Evolutionary conservation across 192 early-diverging fungal species (phyloP).

Genomic region (Pilaira anomala): DNA sequence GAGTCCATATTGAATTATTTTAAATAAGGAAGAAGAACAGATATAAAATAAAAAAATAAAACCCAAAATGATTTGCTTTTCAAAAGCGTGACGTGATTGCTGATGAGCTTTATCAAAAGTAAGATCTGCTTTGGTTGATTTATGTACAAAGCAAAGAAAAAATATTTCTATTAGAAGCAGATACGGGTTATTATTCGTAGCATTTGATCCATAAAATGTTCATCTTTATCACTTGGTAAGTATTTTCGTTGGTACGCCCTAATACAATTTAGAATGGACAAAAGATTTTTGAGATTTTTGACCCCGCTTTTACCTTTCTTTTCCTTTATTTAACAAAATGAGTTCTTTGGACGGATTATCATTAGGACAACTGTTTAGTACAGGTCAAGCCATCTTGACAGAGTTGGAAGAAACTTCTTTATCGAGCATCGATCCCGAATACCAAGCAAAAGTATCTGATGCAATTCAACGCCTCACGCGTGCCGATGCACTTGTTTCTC

Average conservation of each 20-base stretch:
- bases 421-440: constrained; percentile 40
- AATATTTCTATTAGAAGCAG: too few relatives aligned
- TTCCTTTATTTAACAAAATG: background rate
- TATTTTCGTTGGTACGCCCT: too few relatives aligned
- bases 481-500: constrained; percentile 47
- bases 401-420: constrained; percentile 44
- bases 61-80: background rate
- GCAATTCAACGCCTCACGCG: constrained; percentile 45
- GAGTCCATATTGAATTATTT: constrained; percentile 30
- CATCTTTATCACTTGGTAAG: too few relatives aligned
- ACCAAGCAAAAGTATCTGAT: constrained; percentile 48
- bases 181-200: too few relatives aligned
- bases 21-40: background rate
- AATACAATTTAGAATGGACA: too few relatives aligned
- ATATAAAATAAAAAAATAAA: background rate
- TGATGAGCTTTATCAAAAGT: too few relatives aligned
- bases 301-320: background rate
- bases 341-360: constrained; percentile 26
- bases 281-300: too few relatives aligned
- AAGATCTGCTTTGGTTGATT: too few relatives aligned
- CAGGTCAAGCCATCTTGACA: constrained; percentile 23
- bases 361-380: constrained; percentile 28
- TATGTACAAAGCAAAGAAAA: too few relatives aligned
- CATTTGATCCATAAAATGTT: too few relatives aligned
- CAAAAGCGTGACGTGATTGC: too few relatives aligned